Base-by-base conservation (phyloP, 2,329 filamentous ascomycete genomes). In the Xylariaceae sp. region DNA sequence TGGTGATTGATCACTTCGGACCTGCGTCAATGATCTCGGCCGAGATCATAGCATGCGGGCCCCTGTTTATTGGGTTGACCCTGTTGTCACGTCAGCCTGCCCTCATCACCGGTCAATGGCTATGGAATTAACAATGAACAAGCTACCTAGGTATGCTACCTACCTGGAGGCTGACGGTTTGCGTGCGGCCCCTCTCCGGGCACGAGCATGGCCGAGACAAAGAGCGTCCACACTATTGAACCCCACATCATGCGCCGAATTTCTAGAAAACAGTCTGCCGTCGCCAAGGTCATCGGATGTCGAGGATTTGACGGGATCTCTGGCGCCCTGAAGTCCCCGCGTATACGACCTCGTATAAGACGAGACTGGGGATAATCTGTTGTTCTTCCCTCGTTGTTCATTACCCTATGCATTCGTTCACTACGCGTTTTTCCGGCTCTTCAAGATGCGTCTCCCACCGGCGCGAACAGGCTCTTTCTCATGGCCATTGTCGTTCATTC, bases 11-110 rank as follows among this genome's bases (percentile, higher is more conserved):
- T 26, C 21, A 32, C 32, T 43, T 30, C 45, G 55, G 52, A 57
- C 52, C 55, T 54, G 55, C 55, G 30, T 57, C 47, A 48, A 47
- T 19, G 26, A 53, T 46, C 47, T 44, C 30, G 21, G 40, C 30
- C 30, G 30, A 48, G 26, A 44, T 44, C 47, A 12, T 43, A 39
- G 43, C 37, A 54, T 56, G 54, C 54, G 51, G 51, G 51, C 53
- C 47, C 47, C 37, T 21, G 32, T 15, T 15, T 48, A 7, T 18
- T 41, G 22, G 22, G 19, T 46, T 37, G 47, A 45, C 19, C n/a
- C 18, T 34, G 37, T 26, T 8, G 26, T 26, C 26, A 41, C 39
- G 39, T 45, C 43, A 45, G 30, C 12, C 13, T 7, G 26, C 18
- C 19, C 43, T 45, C 43, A 45, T 45, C 15, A 15, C 19, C 18